Conservation (phyloP, 2,329 filamentous ascomycete species). For the Beauveria scarabaeidicola region DNA sequence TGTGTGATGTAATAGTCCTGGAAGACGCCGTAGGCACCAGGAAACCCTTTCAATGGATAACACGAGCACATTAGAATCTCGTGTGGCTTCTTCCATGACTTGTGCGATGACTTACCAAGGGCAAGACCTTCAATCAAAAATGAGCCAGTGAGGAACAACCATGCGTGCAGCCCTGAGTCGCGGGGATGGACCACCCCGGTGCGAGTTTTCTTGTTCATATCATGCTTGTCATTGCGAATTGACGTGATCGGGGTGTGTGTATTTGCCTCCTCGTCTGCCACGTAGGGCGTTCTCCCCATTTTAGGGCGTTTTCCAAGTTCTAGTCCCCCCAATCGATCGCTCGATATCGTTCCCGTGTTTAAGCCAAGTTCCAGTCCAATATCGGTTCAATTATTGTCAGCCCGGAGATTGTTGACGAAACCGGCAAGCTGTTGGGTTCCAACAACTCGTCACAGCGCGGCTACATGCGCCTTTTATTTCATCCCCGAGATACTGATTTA, state of each 20-base stretch:
- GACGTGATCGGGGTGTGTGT: neutral
- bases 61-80: neutral
- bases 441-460: neutral
- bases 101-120: conserved; percentile 7
- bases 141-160: conserved; percentile 20
- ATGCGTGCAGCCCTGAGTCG: conserved; percentile 26
- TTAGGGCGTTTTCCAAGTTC: neutral
- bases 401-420: neutral
- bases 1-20: conserved; percentile 54
- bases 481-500: neutral
- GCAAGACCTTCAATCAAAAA: conserved; percentile 16
- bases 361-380: neutral
- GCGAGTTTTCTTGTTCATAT: neutral
- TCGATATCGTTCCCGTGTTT: neutral
- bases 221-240: conserved; percentile 1
- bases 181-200: neutral
- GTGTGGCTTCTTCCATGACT: neutral
- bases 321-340: neutral
- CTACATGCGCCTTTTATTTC: neutral
- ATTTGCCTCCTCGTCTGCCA: neutral
- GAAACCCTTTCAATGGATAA: conserved; percentile 40
- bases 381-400: neutral
- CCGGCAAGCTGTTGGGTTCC: neutral
- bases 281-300: neutral
- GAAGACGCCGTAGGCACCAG: conserved; percentile 57